Conservation (phyloP, 257 asterid genomes). For the Nicotiana undulata region DNA sequence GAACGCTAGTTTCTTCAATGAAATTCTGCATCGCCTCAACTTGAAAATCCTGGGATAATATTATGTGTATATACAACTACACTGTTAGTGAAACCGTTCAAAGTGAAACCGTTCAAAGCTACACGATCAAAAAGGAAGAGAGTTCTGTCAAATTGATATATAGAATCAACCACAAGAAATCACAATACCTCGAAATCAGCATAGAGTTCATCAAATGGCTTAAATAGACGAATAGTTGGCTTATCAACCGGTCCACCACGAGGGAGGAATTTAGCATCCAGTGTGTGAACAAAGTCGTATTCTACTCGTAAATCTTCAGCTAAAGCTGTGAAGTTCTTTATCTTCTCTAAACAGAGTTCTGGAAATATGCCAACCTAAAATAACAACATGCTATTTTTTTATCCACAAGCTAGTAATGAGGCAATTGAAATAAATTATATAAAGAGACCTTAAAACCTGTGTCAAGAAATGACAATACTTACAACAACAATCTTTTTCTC, state of each 20-base stretch:
- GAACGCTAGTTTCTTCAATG: slow-evolving; percentile 43
- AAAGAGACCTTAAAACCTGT: neutral
- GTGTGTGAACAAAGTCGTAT: slow-evolving; percentile 62
- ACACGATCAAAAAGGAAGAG: neutral
- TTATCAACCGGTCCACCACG: slow-evolving; percentile 59
- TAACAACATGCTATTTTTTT: neutral
- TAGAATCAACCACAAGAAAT: neutral
- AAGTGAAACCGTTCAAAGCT: neutral
- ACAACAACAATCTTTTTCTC: slow-evolving; percentile 55
- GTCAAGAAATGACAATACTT: slow-evolving; percentile 11
- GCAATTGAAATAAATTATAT: neutral
- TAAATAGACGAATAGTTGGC: slow-evolving; percentile 70
- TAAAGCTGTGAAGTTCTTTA: slow-evolving; percentile 39
- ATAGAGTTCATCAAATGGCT: slow-evolving; percentile 76
- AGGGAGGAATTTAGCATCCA: slow-evolving; percentile 65
- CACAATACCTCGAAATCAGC: slow-evolving; percentile 53
- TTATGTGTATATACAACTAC: neutral
- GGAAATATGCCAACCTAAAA: slow-evolving; percentile 74
- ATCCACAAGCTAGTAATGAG: neutral
- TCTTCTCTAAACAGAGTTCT: slow-evolving; percentile 59
- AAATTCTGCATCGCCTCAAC: slow-evolving; percentile 63
- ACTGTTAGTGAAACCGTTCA: neutral
- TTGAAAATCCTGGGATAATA: slow-evolving; percentile 53
- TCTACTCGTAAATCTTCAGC: slow-evolving; percentile 77
- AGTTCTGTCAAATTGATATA: neutral